Percentiles rank a stretch among this genome's conserved stretches.
phyloP scores from a whole-genome alignment of 2,329 filamentous ascomycete genomes.

The Pseudogymnoascus sp. region DNA sequence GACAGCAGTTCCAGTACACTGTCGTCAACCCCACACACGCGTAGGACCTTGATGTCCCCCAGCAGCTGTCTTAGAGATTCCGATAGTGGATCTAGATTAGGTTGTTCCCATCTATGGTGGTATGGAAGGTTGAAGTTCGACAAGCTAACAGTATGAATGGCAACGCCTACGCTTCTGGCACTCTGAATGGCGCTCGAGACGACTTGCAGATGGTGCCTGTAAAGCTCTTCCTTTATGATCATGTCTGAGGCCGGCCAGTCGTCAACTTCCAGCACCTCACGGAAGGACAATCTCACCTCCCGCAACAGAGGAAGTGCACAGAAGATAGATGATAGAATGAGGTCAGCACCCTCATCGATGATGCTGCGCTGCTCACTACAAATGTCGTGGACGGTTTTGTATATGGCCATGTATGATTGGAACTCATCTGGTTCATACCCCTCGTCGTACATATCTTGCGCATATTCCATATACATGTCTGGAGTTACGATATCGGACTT shows the following conservation, averaged over 20 bases:
- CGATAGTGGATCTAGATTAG: constrained; percentile 11
- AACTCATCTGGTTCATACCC: constrained; percentile 6
- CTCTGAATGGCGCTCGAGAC: constrained; percentile 2
- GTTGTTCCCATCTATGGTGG: constrained; percentile 4
- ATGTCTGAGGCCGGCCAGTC: constrained; percentile 19
- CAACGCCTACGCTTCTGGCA: neutral
- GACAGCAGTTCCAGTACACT: constrained; percentile 11
- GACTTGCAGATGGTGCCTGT: constrained; percentile 5
- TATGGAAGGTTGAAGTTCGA: constrained; percentile 10
- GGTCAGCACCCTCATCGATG: constrained; percentile 10
- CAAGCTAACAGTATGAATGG: constrained; percentile 14
- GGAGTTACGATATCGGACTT: constrained; percentile 14
- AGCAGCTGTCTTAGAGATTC: constrained; percentile 12
- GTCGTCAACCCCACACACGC: neutral
- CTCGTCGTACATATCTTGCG: constrained; percentile 13
- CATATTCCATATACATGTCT: constrained; percentile 12
- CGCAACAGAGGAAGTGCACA: constrained; percentile 11
- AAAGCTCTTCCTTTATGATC: constrained; percentile 6
- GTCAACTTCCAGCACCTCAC: neutral
- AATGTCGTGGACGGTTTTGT: constrained; percentile 11
- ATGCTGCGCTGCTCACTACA: constrained; percentile 13
- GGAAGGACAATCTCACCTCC: constrained; percentile 13
- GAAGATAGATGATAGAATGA: constrained; percentile 12
- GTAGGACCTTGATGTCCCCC: neutral
- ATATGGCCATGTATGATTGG: constrained; percentile 13